These are phyloP conservation scores for Trichoderma asperellum DNA, from an alignment of 2,329 filamentous ascomycete genomes.

Conservation along the genomic window DNA sequence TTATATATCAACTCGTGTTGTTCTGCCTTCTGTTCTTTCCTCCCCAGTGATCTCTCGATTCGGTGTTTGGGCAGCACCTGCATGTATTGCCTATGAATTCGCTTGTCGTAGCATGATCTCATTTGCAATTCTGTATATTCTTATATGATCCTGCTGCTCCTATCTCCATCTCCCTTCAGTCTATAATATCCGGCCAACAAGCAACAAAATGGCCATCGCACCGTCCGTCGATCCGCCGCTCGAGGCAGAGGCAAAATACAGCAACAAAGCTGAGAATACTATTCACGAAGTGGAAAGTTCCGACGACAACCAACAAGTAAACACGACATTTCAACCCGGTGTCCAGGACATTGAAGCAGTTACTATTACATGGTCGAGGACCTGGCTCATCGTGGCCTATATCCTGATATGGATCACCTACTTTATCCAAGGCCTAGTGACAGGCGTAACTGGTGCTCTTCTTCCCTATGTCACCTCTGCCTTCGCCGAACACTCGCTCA, in stretches of 20 bases:
- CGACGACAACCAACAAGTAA: neutral
- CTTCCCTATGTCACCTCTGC: slow-evolving; percentile 48
- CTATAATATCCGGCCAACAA: neutral
- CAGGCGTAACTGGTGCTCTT: neutral
- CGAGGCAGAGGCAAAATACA: neutral
- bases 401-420: neutral
- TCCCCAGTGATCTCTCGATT: neutral
- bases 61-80: neutral
- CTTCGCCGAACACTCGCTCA: slow-evolving; percentile 53
- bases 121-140: neutral
- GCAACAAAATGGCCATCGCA: neutral
- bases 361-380: neutral
- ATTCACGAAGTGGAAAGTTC: neutral
- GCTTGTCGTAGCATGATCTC: neutral
- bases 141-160: neutral
- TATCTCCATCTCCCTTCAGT: neutral
- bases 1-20: neutral
- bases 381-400: neutral
- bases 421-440: neutral
- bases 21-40: neutral
- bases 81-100: neutral
- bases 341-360: neutral
- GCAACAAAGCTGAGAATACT: neutral
- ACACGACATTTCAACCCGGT: neutral
- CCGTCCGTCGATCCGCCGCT: neutral